Percentiles rank a stretch among this genome's conserved stretches.
phyloP scores from a whole-genome alignment of 108 stramenopile species.

The Ochromonas danica region DNA sequence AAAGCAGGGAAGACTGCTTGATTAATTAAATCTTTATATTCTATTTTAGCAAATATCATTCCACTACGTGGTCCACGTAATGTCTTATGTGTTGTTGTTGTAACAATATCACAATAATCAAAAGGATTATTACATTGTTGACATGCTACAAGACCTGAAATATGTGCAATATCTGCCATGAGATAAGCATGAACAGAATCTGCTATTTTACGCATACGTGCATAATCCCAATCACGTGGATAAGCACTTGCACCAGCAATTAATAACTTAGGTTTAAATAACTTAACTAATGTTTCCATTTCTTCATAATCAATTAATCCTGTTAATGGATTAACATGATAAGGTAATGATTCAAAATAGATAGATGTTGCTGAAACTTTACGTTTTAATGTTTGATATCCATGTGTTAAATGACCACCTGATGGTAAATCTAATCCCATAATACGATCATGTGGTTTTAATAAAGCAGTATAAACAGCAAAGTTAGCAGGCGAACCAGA shows the following conservation, averaged over 20 bases:
- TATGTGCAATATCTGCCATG: conserved; percentile 57
- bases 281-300: neutral
- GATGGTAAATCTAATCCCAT: conserved; percentile 58
- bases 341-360: conserved; percentile 56
- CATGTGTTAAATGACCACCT: conserved; percentile 54
- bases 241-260: conserved; percentile 56
- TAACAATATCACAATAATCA: conserved; percentile 50
- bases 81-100: conserved; percentile 56
- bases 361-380: conserved; percentile 46
- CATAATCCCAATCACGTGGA: conserved; percentile 58
- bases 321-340: conserved; percentile 46
- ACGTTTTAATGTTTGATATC: conserved; percentile 51
- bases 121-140: conserved; percentile 44
- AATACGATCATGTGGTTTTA: conserved; percentile 53
- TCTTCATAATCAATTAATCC: conserved; percentile 55
- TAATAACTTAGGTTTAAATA: conserved; percentile 6
- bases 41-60: conserved; percentile 46
- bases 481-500: conserved; percentile 57
- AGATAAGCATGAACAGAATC: conserved; percentile 50
- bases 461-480: conserved; percentile 56
- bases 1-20: conserved; percentile 57
- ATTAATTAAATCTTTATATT: conserved; percentile 51
- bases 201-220: conserved; percentile 53
- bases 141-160: conserved; percentile 49
- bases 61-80: conserved; percentile 49